Base-by-base conservation (phyloP, 257 asterid species). In the Oldenlandia corymbosa region DNA sequence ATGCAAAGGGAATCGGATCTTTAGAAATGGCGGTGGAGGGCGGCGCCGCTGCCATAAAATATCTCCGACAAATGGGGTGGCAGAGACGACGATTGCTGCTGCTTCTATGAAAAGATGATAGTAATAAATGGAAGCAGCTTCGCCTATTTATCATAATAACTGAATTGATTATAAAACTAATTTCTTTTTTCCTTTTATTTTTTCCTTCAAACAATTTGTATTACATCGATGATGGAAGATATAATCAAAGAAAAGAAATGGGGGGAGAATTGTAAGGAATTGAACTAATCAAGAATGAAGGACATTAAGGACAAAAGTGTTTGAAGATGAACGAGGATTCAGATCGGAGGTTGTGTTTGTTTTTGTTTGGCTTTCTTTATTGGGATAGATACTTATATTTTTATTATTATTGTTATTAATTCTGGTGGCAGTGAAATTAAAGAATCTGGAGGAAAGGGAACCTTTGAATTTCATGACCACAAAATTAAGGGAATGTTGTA, bases 101-200 rank as follows among this genome's bases (percentile, higher is more conserved):
- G 39, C 21, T 57, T n/a, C n/a, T 16, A 58, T 47, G 4, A 4
- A 64, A 20, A 28, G 62, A 62, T n/a, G 46, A 57, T 23, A 42
- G 36, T n/a, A 66, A 11, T 45, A 62, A 65, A n/a, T 52, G 49
- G 58, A 26, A 54, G 47, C 59, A 76, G 24, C 53, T 62, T 58
- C 83, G 78, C 75, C 72, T 76, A 67, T 12, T 75, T 84, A 88
- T 66, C 96, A 88, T 88, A 79, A 71, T 81, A 80, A 65, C 61
- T 3, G 17, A 2, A 16, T 45, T 45, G 56, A 45, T 45, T 27
- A 47, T 30, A 61, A 49, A 45, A 42, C 28, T 28, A 20, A 41
- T 14, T 42, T 1, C 3, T 21, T 42, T 59, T 2, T 14, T 1
- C 10, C 23, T 42, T 59, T 6, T 14, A 5, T 28, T 54, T 54